Evolutionary conservation across 2,329 filamentous ascomycete genomes (phyloP).

Genomic region (Amauroascus verrucosus): DNA sequence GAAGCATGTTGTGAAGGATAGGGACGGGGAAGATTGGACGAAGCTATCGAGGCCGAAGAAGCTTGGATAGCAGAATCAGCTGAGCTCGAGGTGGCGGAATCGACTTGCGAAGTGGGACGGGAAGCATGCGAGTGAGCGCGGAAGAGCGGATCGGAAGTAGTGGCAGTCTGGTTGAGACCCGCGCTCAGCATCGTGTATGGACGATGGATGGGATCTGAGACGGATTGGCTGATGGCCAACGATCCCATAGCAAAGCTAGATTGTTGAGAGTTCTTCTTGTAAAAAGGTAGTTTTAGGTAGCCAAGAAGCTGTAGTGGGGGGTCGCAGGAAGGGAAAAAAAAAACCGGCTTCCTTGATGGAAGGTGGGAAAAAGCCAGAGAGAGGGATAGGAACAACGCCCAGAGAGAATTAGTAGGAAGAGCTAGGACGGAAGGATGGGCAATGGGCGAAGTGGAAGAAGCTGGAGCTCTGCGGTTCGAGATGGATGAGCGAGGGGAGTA

Average conservation of each 20-base stretch:
- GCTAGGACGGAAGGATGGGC: not conserved
- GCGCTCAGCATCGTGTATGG: slow-evolving; percentile 34
- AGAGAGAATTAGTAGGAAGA: no score
- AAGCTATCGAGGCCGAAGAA: slow-evolving; percentile 18
- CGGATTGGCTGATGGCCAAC: slow-evolving; percentile 56
- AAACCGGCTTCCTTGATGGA: not conserved
- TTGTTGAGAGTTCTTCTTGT: not conserved
- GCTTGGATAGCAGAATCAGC: slow-evolving; percentile 19
- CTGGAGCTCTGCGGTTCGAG: no score
- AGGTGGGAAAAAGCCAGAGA: not conserved
- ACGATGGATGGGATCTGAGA: slow-evolving; percentile 59
- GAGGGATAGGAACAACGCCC: not conserved
- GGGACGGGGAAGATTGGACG: not conserved
- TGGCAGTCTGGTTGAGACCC: slow-evolving; percentile 4
- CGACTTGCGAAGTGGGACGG: not conserved
- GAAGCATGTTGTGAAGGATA: slow-evolving; percentile 5
- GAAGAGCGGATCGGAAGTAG: slow-evolving; percentile 7
- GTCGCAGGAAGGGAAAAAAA: not conserved
- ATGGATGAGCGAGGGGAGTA: no score
- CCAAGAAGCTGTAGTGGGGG: not conserved
- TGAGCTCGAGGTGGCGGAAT: slow-evolving; percentile 16
- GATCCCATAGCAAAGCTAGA: slow-evolving; percentile 47
- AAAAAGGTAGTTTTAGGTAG: no score
- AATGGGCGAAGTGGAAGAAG: no score
- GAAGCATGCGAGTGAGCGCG: not conserved